Percentiles rank a stretch among this genome's conserved stretches.
These are phyloP conservation scores for Gynandropsis gynandra DNA, from an alignment of 345 rosid species.

Conservation along the genomic window DNA sequence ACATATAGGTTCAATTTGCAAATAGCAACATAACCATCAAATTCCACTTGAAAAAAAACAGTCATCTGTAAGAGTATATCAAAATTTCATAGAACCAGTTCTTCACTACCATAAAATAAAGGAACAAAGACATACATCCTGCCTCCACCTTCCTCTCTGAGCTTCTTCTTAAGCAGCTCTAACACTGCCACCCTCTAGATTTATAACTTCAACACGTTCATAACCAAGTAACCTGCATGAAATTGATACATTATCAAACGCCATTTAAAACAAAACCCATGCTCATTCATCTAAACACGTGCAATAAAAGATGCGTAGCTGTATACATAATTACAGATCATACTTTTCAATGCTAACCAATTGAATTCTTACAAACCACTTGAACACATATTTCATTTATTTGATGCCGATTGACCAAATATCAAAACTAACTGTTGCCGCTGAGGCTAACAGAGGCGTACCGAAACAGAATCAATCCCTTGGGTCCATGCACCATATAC, in stretches of 20 bases:
- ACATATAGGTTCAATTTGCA: no score
- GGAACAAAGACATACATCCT: constrained; percentile 46
- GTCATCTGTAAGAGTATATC: background rate
- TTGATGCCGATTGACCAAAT: background rate
- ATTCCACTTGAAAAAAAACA: no score
- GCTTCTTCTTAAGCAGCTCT: constrained; percentile 94
- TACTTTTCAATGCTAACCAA: no score
- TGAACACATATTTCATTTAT: no score
- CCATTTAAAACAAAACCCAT: background rate
- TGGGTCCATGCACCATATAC: no score
- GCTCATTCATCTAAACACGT: background rate
- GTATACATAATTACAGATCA: no score
- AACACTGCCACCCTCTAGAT: constrained; percentile 93
- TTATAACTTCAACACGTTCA: constrained; percentile 83
- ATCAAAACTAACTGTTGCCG: background rate
- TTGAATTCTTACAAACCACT: no score
- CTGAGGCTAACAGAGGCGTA: no score
- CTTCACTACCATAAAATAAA: constrained; percentile 1
- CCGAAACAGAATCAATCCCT: no score
- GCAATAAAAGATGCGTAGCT: constrained; percentile 1
- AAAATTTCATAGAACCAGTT: background rate
- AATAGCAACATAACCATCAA: no score
- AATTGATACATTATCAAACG: background rate
- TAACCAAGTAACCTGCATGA: constrained; percentile 43
- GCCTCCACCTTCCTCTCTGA: constrained; percentile 82